Base-by-base conservation (phyloP, 2,329 filamentous ascomycete species). In the Neurospora sp. region DNA sequence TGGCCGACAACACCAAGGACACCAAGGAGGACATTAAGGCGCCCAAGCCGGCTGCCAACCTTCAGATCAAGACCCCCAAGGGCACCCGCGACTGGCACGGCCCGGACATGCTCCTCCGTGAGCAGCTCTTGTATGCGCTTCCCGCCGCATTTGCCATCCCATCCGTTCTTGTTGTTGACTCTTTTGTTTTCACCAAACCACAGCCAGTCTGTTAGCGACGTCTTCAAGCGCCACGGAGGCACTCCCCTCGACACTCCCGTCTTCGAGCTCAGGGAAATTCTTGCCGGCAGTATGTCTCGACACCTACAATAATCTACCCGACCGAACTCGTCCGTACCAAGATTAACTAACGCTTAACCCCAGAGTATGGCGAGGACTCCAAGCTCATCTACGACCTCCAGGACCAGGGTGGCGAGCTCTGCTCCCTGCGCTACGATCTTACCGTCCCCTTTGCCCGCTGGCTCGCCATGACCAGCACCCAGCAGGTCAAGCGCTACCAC, bases 401-500 rank as follows among this genome's bases (percentile, higher is more conserved):
- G 74, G 92, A 96, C 77, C 92, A 96, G 78, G 92, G 92, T 74
- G 92, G 92, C 73, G 92, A 96, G 82, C 84, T 93, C 71, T 92
- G 90, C 81, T 92, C 91, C 17, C 84, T 95, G 73, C 88, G 92
- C 76, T 96, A 95, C 81, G 92, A 95, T 77, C 81, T 95, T 74
- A 76, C 75, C 8, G 75, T 76, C 15, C 75, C 75, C 4, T 76
- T 76, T 46, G 94, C 95, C 72, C 90, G 94, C 77, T 97, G 91
- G 89, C 87, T 97, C 72, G 94, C 94, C 76, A 96, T 96, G 93
- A 97, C 97, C 81, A 86, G 89, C 73, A 85, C 96, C 70, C 89
- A 92, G 79, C 90, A 86, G 80, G 95, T 97, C 82, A 97, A 97
- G 84, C 88, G 95, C 77, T 97, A 97, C 81, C 93, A 97, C 82